These are phyloP conservation scores for Xerocomus potaroensis DNA, from an alignment of 768 basidiomycete species.

Conservation along the genomic window DNA sequence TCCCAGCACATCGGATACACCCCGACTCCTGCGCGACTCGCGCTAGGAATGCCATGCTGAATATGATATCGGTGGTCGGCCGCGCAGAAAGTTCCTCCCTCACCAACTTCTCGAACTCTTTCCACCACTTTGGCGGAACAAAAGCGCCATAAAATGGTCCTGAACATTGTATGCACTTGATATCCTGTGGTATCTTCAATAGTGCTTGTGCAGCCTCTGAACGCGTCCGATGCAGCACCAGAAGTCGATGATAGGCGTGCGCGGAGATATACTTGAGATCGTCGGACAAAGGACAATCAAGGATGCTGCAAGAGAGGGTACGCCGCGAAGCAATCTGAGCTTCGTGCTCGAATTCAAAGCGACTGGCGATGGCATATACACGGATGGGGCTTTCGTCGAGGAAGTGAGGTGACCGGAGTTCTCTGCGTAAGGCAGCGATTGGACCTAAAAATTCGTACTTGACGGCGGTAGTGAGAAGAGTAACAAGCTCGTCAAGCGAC, in stretches of 20 bases:
- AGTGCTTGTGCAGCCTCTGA: conserved; percentile 44
- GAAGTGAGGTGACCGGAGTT: conserved; percentile 49
- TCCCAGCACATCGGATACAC: conserved; percentile 62
- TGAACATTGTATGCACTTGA: conserved; percentile 70
- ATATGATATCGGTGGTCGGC: conserved; percentile 57
- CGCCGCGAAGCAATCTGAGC: conserved; percentile 55
- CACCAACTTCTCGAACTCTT: conserved; percentile 52
- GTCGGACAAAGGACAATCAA: conserved; percentile 54
- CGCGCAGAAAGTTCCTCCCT: conserved; percentile 51
- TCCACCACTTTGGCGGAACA: conserved; percentile 66
- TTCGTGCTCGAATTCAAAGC: conserved; percentile 61
- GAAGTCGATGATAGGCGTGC: conserved; percentile 62
- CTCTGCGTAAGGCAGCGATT: conserved; percentile 43
- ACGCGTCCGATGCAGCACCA: conserved; percentile 56
- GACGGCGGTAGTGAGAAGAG: conserved; percentile 47
- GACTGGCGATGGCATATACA: conserved; percentile 68
- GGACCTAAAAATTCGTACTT: conserved; percentile 61
- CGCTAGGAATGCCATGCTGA: conserved; percentile 56
- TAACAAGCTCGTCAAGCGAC: conserved; percentile 50
- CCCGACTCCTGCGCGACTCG: conserved; percentile 45
- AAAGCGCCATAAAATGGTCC: conserved; percentile 43
- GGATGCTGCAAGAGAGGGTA: conserved; percentile 50
- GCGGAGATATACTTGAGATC: conserved; percentile 66
- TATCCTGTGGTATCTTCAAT: conserved; percentile 41
- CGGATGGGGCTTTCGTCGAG: conserved; percentile 47